A percentile compares a stretch with the other conserved stretches of the same genome.
Evolutionary conservation across 257 asterid species (phyloP).

Genomic region (Fraxinus anomala): DNA sequence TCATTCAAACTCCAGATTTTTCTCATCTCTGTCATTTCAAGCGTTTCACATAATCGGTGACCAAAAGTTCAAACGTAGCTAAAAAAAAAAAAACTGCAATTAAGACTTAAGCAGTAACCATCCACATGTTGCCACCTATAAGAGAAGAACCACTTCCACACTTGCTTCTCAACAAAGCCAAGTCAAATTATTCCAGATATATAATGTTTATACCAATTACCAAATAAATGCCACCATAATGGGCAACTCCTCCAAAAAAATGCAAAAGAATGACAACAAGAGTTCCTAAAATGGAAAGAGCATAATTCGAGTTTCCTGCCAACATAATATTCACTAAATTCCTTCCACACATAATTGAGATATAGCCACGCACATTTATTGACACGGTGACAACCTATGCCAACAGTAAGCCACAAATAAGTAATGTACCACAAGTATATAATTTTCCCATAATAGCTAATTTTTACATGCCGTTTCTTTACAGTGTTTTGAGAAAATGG

Average conservation of each 20-base stretch:
- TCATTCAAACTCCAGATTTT: neutral
- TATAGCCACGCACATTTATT: neutral
- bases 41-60: neutral
- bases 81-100: neutral
- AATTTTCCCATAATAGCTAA: neutral
- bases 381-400: neutral
- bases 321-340: neutral
- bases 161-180: neutral
- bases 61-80: neutral
- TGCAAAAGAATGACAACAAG: neutral
- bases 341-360: slow-evolving; percentile 10
- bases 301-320: neutral
- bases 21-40: neutral
- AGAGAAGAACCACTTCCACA: slow-evolving; percentile 9
- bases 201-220: neutral
- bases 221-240: neutral
- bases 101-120: neutral
- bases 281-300: slow-evolving; percentile 12
- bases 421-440: neutral
- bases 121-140: neutral
- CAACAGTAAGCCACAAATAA: neutral
- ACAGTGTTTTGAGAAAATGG: neutral
- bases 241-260: slow-evolving; percentile 13
- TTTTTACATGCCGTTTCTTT: neutral
- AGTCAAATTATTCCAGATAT: neutral